A percentile compares a stretch with the other conserved stretches of the same genome.
Conservation (phyloP, 129 eudicot species). For the Flaveria sonorensis region DNA sequence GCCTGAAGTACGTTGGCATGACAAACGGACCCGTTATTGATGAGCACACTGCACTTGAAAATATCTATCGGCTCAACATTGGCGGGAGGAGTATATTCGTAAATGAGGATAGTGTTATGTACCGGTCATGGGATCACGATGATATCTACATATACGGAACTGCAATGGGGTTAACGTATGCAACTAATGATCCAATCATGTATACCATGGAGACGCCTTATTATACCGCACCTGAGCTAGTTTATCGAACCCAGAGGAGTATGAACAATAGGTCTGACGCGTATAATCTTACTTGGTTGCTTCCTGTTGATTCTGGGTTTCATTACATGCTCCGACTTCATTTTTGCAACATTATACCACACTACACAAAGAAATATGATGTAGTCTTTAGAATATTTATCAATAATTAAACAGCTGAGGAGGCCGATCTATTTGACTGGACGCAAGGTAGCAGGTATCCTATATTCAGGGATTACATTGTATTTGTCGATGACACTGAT, state of each 20-base stretch:
- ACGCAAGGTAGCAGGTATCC: slow-evolving; percentile 30
- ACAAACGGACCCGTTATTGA: background rate
- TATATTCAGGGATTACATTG: slow-evolving; percentile 32
- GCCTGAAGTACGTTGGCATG: background rate
- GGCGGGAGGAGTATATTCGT: slow-evolving; percentile 12
- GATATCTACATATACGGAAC: slow-evolving; percentile 17
- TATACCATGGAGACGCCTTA: slow-evolving; percentile 30
- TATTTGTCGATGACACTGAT: background rate
- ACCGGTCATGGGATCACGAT: slow-evolving; percentile 40
- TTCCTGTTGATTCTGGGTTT: slow-evolving; percentile 48
- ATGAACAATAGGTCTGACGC: slow-evolving; percentile 7
- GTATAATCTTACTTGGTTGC: slow-evolving; percentile 23
- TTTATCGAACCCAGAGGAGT: slow-evolving; percentile 30
- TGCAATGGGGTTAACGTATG: background rate
- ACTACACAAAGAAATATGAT: background rate
- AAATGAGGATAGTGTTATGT: slow-evolving; percentile 36
- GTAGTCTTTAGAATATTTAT: slow-evolving; percentile 23
- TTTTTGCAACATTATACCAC: slow-evolving; percentile 41
- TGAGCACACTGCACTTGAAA: slow-evolving; percentile 33
- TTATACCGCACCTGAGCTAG: slow-evolving; percentile 15
- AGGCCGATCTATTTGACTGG: slow-evolving; percentile 26
- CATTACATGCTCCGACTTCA: slow-evolving; percentile 42
- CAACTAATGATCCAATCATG: background rate
- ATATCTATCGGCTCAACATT: slow-evolving; percentile 43
- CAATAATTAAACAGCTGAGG: slow-evolving; percentile 36